phyloP scores from a whole-genome alignment of 2,329 filamentous ascomycete species.

The Hymenoscyphus infarciens region DNA sequence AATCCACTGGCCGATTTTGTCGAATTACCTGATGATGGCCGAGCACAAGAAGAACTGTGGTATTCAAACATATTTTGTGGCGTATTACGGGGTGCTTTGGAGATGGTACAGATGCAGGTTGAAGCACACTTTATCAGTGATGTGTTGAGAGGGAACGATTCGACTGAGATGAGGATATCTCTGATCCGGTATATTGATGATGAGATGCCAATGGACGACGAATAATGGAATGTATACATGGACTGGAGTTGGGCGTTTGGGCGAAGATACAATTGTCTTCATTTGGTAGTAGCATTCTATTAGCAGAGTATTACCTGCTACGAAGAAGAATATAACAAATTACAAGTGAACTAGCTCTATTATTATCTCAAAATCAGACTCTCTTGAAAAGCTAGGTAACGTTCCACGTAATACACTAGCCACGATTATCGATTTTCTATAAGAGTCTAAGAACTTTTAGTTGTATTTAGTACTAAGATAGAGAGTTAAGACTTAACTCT shows the following conservation, averaged over 20 bases:
- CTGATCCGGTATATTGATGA: conserved; percentile 94
- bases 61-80: conserved; percentile 97
- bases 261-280: background rate
- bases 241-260: conserved; percentile 22
- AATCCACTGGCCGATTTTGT: conserved; percentile 97
- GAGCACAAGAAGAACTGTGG: conserved; percentile 95
- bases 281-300: background rate
- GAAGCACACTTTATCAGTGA: conserved; percentile 96
- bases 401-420: no score
- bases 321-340: no score
- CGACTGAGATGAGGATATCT: conserved; percentile 93
- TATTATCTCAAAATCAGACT: no score
- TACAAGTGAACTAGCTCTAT: background rate
- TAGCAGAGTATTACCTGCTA: background rate
- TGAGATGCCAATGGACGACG: conserved; percentile 93
- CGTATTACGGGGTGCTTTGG: conserved; percentile 81
- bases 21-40: conserved; percentile 90
- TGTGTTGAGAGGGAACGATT: conserved; percentile 86
- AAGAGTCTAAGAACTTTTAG: no score
- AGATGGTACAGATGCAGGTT: conserved; percentile 99
- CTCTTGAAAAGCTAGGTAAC: no score
- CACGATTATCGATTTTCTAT: no score
- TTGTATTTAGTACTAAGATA: no score
- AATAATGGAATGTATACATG: conserved; percentile 47
- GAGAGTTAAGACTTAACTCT: no score